phyloP scores from a whole-genome alignment of 768 basidiomycete genomes.

The Leccinum uliginosum region DNA sequence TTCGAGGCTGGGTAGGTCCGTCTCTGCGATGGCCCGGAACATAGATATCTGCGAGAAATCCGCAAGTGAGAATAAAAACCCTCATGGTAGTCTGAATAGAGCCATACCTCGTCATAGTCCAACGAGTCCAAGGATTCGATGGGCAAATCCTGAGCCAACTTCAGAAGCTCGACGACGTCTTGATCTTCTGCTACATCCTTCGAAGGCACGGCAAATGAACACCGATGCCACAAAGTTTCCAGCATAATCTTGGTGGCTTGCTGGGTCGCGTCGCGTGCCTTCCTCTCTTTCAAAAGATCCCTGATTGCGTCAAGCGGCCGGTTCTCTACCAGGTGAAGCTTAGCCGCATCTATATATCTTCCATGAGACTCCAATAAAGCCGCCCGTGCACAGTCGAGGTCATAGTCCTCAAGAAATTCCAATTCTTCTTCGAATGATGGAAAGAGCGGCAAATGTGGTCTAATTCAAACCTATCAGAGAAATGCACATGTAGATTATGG shows the following conservation, averaged over 20 bases:
- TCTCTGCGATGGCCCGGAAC: conserved; percentile 32
- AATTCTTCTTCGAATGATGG: conserved; percentile 45
- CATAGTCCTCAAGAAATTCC: conserved; percentile 53
- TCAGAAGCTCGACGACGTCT: conserved; percentile 22
- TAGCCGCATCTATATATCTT: conserved; percentile 46
- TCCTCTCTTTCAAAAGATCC: conserved; percentile 36
- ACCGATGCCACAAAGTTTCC: conserved; percentile 41
- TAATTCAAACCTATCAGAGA: conserved; percentile 21
- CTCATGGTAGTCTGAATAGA: background rate
- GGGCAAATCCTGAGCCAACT: conserved; percentile 17
- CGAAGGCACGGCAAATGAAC: conserved; percentile 36
- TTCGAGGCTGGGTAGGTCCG: conserved; percentile 26
- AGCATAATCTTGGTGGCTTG: conserved; percentile 39
- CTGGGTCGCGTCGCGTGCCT: conserved; percentile 23
- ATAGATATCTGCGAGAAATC: conserved; percentile 14
- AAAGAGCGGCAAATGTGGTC: conserved; percentile 49
- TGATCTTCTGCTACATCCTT: conserved; percentile 1
- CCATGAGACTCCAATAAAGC: conserved; percentile 40
- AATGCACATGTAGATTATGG: background rate
- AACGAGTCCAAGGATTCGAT: conserved; percentile 2
- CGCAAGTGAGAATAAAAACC: background rate
- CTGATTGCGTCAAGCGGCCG: conserved; percentile 44
- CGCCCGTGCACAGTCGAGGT: conserved; percentile 47
- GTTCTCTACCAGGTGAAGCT: conserved; percentile 46
- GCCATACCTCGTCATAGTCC: conserved; percentile 12